Evolutionary conservation across 108 stramenopile genomes (phyloP).

Genomic region (Cyclostephanos tholiformis): DNA sequence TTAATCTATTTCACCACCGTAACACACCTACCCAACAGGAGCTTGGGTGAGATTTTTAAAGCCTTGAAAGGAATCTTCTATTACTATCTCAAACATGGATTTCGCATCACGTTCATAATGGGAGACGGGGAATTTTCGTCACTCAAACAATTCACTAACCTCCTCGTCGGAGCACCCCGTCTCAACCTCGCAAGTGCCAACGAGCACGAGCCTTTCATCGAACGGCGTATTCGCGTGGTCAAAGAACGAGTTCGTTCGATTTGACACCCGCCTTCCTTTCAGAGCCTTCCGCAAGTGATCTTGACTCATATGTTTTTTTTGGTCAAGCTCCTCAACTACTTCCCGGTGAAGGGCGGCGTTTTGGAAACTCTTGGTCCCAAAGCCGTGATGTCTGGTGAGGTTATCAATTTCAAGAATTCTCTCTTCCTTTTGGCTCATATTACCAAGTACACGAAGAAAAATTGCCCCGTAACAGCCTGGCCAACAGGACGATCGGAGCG

Average conservation of each 20-base stretch:
- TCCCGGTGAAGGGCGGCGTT: too few species aligned
- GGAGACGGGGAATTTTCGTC: background rate
- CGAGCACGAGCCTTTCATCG: too few species aligned
- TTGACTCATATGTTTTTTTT: slow-evolving; percentile 16
- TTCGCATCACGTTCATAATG: too few species aligned
- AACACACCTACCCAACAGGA: background rate
- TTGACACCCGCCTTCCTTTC: slow-evolving; percentile 35
- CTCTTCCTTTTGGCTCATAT: too few species aligned
- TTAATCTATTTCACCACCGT: background rate
- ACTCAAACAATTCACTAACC: background rate
- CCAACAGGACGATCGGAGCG: background rate
- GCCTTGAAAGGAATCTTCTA: background rate
- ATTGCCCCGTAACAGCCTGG: background rate
- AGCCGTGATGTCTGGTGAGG: too few species aligned
- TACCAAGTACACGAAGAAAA: too few species aligned
- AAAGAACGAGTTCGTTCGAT: slow-evolving; percentile 48
- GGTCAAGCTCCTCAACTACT: too few species aligned
- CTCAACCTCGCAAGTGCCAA: too few species aligned
- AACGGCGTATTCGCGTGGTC: slow-evolving; percentile 35
- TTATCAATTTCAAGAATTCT: too few species aligned
- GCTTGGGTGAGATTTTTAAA: background rate
- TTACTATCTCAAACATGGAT: background rate
- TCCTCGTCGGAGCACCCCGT: background rate
- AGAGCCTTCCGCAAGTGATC: slow-evolving; percentile 31
- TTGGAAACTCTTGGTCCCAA: too few species aligned